Evolutionary conservation across 805 yeast genomes (phyloP).

Genomic region (Monosporozyma unispora): DNA sequence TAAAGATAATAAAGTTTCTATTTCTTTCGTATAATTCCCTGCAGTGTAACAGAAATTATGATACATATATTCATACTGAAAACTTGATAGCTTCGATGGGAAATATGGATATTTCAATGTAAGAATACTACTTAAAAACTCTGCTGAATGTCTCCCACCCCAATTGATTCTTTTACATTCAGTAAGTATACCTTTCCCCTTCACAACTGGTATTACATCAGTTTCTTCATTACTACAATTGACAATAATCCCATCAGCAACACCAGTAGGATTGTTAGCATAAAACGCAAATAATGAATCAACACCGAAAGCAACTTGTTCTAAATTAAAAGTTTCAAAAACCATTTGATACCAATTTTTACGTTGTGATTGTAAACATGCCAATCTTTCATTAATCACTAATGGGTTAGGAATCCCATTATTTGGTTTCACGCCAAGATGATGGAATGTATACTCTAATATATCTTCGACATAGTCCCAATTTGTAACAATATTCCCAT

Average conservation of each 20-base stretch:
- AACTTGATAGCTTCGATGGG: slow-evolving; percentile 59
- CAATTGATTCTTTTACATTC: slow-evolving; percentile 78
- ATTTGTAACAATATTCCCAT: slow-evolving; percentile 77
- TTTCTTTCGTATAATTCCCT: slow-evolving; percentile 54
- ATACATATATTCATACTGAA: slow-evolving; percentile 59
- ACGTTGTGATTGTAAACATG: slow-evolving; percentile 62
- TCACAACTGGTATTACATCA: slow-evolving; percentile 68
- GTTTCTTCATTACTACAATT: slow-evolving; percentile 79
- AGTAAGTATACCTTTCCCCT: slow-evolving; percentile 55
- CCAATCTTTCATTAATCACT: slow-evolving; percentile 70
- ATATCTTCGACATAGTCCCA: slow-evolving; percentile 87
- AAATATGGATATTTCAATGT: slow-evolving; percentile 85
- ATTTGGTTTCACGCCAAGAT: slow-evolving; percentile 52
- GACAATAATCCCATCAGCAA: slow-evolving; percentile 59
- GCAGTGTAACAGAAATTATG: slow-evolving; percentile 76
- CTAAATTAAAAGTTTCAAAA: slow-evolving; percentile 74
- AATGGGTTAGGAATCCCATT: slow-evolving; percentile 67
- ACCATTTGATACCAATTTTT: slow-evolving; percentile 67
- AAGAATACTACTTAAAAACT: slow-evolving; percentile 53
- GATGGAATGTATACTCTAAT: slow-evolving; percentile 75
- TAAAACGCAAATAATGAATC: slow-evolving; percentile 75
- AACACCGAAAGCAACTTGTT: slow-evolving; percentile 70
- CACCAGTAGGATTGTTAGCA: slow-evolving; percentile 42
- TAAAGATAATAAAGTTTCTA: slow-evolving; percentile 47
- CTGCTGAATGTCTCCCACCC: slow-evolving; percentile 76